Evolutionary conservation across 805 yeast genomes (phyloP).

Genomic region (Zygosaccharomyces kombuchaensis): DNA sequence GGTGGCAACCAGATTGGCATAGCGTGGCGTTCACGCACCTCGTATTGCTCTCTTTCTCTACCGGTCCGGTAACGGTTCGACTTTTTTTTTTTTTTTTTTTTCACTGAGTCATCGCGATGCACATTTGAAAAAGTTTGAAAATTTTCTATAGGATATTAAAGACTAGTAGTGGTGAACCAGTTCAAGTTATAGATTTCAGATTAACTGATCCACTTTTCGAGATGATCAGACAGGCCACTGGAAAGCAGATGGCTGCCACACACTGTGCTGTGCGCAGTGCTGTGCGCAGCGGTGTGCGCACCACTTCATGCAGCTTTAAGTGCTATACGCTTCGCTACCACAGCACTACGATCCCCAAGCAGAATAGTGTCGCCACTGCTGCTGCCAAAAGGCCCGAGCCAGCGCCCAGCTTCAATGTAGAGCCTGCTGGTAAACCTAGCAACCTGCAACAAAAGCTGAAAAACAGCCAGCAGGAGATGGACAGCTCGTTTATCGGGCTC

Average conservation of each 20-base stretch:
- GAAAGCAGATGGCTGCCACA: slow-evolving; percentile 17
- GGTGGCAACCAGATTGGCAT: not conserved
- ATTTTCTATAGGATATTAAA: slow-evolving; percentile 6
- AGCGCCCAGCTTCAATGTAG: slow-evolving; percentile 36
- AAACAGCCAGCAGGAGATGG: slow-evolving; percentile 41
- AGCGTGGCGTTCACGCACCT: not conserved
- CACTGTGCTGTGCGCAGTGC: slow-evolving; percentile 12
- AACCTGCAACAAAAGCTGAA: slow-evolving; percentile 11
- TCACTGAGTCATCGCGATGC: slow-evolving; percentile 9
- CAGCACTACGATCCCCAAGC: slow-evolving; percentile 10
- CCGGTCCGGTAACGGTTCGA: slow-evolving; percentile 11
- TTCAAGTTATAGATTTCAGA: not conserved
- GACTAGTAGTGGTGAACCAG: not conserved
- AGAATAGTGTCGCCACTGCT: slow-evolving; percentile 15
- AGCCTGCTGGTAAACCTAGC: slow-evolving; percentile 16
- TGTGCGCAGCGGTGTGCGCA: slow-evolving; percentile 4
- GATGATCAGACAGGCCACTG: slow-evolving; percentile 25
- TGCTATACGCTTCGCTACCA: slow-evolving; percentile 9
- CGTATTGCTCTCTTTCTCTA: not conserved
- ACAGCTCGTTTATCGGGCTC: slow-evolving; percentile 86
- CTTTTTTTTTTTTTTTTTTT: not conserved
- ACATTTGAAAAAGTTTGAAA: slow-evolving; percentile 4
- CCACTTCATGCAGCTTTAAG: slow-evolving; percentile 1
- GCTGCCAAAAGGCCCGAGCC: slow-evolving; percentile 32
- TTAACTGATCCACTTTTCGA: not conserved